These are phyloP conservation scores for Fusarium nisikadoi DNA, from an alignment of 2,329 filamentous ascomycete genomes.

Conservation along the genomic window DNA sequence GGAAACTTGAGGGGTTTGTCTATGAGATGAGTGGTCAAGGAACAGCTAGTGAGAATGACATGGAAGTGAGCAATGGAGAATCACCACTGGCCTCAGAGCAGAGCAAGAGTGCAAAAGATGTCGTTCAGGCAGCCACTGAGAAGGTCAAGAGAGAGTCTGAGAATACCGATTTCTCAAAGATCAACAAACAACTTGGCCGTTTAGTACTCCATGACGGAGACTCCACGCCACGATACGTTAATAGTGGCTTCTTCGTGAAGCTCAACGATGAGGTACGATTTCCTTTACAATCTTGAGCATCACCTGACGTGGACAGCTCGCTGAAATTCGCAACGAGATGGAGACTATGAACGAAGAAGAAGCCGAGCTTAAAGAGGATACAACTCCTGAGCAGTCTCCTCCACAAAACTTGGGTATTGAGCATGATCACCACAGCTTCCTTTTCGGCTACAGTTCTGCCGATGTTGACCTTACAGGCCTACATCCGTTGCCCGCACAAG, in stretches of 20 bases:
- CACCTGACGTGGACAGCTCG: constrained; percentile 19
- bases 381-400: constrained; percentile 33
- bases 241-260: constrained; percentile 79
- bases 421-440: constrained; percentile 33
- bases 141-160: constrained; percentile 34
- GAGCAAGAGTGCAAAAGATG: neutral
- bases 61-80: neutral
- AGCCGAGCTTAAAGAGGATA: constrained; percentile 23
- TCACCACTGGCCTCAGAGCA: neutral
- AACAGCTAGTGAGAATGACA: neutral
- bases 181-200: constrained; percentile 56
- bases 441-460: constrained; percentile 32
- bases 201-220: constrained; percentile 76
- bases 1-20: constrained; percentile 79
- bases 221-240: constrained; percentile 76
- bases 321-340: constrained; percentile 33
- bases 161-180: constrained; percentile 57
- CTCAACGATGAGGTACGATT: constrained; percentile 74
- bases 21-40: constrained; percentile 69
- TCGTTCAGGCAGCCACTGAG: constrained; percentile 28
- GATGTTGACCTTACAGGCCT: constrained; percentile 22
- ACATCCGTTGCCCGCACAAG: constrained; percentile 28
- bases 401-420: constrained; percentile 7
- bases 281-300: too few relatives aligned
- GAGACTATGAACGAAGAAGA: constrained; percentile 22